phyloP scores from a whole-genome alignment of 2,329 filamentous ascomycete genomes.

The Penicillium sp. region DNA sequence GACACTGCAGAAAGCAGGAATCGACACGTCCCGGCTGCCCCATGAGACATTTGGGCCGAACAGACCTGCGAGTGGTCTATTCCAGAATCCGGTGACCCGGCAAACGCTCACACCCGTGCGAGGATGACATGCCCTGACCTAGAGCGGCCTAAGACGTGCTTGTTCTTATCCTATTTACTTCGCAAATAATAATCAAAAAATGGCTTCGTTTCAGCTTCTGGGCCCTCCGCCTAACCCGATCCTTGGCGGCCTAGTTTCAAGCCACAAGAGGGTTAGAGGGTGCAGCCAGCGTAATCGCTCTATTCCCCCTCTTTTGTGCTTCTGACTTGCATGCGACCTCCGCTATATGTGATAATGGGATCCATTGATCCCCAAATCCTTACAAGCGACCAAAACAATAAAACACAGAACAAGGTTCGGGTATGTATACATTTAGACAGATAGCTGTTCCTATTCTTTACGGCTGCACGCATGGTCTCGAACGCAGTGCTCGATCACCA shows the following conservation, averaged over 20 bases:
- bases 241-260: conserved; percentile 22
- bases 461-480: not conserved
- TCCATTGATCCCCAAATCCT: not conserved
- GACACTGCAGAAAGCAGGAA: conserved; percentile 20
- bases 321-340: not conserved
- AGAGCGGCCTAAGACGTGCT: not conserved
- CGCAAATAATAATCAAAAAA: not conserved
- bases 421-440: not conserved
- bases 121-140: conserved; percentile 18
- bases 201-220: conserved; percentile 2
- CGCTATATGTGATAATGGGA: not conserved
- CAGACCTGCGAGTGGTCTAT: conserved; percentile 26
- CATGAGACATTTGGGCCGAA: conserved; percentile 29
- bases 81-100: conserved; percentile 28
- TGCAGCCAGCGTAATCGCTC: conserved; percentile 17
- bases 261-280: conserved; percentile 18
- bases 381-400: no score
- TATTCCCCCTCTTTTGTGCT: conserved; percentile 6
- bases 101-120: conserved; percentile 26
- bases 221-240: conserved; percentile 21
- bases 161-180: not conserved
- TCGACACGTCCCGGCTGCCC: conserved; percentile 20
- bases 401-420: no score
- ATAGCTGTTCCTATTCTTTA: not conserved
- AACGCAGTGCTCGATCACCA: not conserved